A percentile compares a stretch with the other conserved stretches of the same genome.
These are phyloP conservation scores for Dryas integrifolia DNA, from an alignment of 331 rosid species.

Conservation along the genomic window DNA sequence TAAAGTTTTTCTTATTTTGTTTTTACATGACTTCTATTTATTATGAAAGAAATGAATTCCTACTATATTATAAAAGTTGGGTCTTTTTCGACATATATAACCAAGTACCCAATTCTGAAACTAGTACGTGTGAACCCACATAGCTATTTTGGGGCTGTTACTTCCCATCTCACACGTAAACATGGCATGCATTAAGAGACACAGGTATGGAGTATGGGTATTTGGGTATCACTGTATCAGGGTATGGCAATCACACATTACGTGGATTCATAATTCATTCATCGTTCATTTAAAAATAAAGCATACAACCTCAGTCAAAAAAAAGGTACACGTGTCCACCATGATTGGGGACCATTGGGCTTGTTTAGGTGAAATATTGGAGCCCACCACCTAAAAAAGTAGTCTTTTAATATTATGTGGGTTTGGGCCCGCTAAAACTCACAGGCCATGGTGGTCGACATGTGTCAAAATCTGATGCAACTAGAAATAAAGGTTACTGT, in stretches of 20 bases:
- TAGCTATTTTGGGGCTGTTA: neutral
- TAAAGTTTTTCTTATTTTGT: too few species aligned
- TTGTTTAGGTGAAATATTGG: slow-evolving; percentile 20
- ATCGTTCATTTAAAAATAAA: too few species aligned
- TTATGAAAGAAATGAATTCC: too few species aligned
- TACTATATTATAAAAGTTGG: too few species aligned
- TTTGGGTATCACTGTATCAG: neutral
- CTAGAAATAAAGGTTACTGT: neutral
- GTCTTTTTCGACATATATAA: too few species aligned
- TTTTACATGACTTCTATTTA: too few species aligned
- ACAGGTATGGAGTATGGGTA: slow-evolving; percentile 1
- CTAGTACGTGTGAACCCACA: neutral
- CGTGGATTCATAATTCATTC: too few species aligned
- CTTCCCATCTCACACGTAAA: neutral
- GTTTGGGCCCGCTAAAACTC: neutral
- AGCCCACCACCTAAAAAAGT: slow-evolving; percentile 13
- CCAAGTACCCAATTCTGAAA: too few species aligned
- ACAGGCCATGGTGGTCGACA: neutral
- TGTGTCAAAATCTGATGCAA: slow-evolving; percentile 10
- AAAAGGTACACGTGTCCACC: neutral
- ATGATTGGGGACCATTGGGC: slow-evolving; percentile 13
- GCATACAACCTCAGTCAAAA: neutral
- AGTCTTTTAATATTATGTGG: slow-evolving; percentile 9
- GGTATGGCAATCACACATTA: too few species aligned
- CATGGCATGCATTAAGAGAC: neutral